These are phyloP conservation scores for Colletotrichum graminicola DNA, from an alignment of 2,329 filamentous ascomycete genomes.

Conservation along the genomic window DNA sequence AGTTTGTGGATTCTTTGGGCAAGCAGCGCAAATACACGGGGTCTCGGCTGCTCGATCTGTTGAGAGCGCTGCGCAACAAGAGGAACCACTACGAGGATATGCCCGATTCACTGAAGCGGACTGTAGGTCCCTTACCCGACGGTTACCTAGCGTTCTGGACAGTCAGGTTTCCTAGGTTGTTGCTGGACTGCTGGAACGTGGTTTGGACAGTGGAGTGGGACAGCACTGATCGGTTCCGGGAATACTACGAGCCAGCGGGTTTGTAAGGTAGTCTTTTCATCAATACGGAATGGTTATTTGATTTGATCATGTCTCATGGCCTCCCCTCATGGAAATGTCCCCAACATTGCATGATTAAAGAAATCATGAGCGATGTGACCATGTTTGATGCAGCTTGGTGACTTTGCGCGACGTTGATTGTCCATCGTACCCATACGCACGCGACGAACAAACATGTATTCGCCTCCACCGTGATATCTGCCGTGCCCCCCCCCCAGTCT, in stretches of 20 bases:
- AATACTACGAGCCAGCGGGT: constrained; percentile 73
- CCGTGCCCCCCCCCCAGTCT: neutral
- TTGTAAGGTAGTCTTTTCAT: constrained; percentile 41
- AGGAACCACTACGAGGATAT: constrained; percentile 98
- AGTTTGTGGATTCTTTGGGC: constrained; percentile 89
- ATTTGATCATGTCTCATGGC: neutral
- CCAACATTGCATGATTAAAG: neutral
- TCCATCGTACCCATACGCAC: neutral
- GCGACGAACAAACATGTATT: neutral
- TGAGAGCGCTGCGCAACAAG: constrained; percentile 94
- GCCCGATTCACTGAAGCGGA: constrained; percentile 78
- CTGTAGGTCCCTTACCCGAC: constrained; percentile 80
- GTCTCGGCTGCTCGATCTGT: constrained; percentile 82
- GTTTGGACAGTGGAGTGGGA: constrained; percentile 76
- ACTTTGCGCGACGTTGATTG: neutral
- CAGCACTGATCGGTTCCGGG: constrained; percentile 74
- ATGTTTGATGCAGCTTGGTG: neutral
- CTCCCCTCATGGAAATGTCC: neutral
- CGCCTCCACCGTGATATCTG: too few relatives aligned
- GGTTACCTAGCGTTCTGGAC: constrained; percentile 91
- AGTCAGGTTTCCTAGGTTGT: constrained; percentile 78
- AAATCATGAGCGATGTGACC: neutral
- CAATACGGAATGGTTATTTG: neutral
- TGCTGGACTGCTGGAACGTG: constrained; percentile 84
- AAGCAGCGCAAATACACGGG: constrained; percentile 97